Percentiles rank a stretch among this genome's conserved stretches.
phyloP scores from a whole-genome alignment of 176 grass and related monocot genomes.

The Typha latifolia region DNA sequence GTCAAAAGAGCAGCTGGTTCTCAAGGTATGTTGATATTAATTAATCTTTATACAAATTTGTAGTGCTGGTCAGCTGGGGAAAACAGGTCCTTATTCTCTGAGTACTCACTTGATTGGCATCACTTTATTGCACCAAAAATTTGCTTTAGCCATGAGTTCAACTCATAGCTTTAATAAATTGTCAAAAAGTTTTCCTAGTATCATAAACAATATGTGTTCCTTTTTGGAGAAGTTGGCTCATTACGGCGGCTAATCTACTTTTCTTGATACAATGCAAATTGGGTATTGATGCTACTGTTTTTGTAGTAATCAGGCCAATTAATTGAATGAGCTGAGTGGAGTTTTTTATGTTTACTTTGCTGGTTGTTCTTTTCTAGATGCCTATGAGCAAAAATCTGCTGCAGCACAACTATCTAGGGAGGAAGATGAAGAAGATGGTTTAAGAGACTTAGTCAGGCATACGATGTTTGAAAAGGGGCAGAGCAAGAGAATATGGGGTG shows the following conservation, averaged over 20 bases:
- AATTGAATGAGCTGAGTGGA: neutral
- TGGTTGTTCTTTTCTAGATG: constrained; percentile 34
- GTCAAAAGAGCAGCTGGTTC: constrained; percentile 58
- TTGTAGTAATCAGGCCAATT: neutral
- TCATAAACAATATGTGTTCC: no score
- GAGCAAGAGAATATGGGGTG: constrained; percentile 98
- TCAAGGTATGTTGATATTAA: constrained; percentile 42
- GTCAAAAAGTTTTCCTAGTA: no score
- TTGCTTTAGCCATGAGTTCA: no score
- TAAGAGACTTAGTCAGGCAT: constrained; percentile 84
- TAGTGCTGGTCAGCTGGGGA: no score
- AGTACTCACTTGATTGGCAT: no score
- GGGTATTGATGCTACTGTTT: no score
- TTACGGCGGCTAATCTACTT: no score
- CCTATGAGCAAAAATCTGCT: constrained; percentile 62
- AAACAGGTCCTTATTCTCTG: neutral
- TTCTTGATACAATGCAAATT: no score
- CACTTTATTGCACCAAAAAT: no score
- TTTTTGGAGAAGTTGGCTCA: no score
- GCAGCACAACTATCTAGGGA: constrained; percentile 41
- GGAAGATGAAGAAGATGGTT: constrained; percentile 76
- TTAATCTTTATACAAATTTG: no score
- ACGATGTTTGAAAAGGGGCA: constrained; percentile 99
- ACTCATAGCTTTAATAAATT: no score
- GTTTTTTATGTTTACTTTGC: constrained; percentile 1